Evolutionary conservation across 75 land plant genomes (phyloP).

Genomic region (Cupressus sempervirens): DNA sequence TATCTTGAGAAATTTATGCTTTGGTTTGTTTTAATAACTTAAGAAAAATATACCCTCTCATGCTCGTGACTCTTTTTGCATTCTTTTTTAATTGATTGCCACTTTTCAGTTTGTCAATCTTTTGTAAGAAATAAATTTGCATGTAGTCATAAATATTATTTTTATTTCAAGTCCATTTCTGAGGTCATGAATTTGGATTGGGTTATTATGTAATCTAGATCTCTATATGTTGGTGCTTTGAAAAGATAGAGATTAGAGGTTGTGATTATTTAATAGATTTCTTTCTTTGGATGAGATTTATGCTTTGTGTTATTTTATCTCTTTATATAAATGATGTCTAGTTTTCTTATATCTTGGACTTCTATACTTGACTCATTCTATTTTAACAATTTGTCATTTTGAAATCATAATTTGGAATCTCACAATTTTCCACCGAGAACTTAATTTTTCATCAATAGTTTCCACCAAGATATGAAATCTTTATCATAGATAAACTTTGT

Average conservation of each 20-base stretch:
- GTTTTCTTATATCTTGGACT: not conserved
- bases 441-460: too few relatives aligned
- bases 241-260: not conserved
- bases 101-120: not conserved
- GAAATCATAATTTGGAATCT: not conserved
- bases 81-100: not conserved
- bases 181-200: not conserved
- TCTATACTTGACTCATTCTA: not conserved
- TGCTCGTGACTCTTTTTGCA: not conserved
- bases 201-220: not conserved
- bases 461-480: not conserved
- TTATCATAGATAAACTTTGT: not conserved
- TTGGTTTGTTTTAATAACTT: not conserved
- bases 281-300: not conserved
- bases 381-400: not conserved
- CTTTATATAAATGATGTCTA: not conserved
- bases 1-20: not conserved
- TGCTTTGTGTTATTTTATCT: not conserved
- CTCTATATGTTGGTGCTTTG: not conserved
- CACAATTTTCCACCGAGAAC: not conserved
- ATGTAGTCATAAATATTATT: not conserved
- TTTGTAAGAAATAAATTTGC: not conserved
- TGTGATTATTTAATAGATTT: not conserved
- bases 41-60: not conserved
- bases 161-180: not conserved